Conservation (phyloP, 192 early-diverging fungal species). For the Backusella parvicylindrica region DNA sequence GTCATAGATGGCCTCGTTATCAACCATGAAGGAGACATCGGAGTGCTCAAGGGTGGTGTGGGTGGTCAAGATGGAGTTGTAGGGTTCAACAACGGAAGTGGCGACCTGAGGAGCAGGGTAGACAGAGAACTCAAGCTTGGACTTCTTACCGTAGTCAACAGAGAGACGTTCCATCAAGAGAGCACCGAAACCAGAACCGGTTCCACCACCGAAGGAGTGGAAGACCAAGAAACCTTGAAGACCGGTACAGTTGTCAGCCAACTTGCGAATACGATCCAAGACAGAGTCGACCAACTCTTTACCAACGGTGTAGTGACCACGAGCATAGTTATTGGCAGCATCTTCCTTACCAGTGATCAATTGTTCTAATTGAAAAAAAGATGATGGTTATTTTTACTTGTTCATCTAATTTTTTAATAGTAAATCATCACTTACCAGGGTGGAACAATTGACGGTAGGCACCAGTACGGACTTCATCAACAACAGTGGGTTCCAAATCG, state of each 20-base stretch:
- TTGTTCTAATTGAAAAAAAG: conserved; percentile 75
- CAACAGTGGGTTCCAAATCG: conserved; percentile 93
- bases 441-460: conserved; percentile 87
- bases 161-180: conserved; percentile 97
- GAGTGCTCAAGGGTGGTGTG: conserved; percentile 99
- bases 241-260: conserved; percentile 97
- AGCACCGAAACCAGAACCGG: conserved; percentile 98
- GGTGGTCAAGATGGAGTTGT: conserved; percentile 99
- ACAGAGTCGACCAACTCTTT: conserved; percentile 98
- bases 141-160: conserved; percentile 99
- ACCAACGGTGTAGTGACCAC: conserved; percentile 99
- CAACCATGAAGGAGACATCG: conserved; percentile 99
- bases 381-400: neutral
- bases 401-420: neutral
- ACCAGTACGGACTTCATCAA: conserved; percentile 98
- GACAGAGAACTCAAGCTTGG: conserved; percentile 99
- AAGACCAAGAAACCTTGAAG: conserved; percentile 99
- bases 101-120: conserved; percentile 98
- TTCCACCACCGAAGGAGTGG: conserved; percentile 99
- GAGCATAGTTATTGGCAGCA: conserved; percentile 99
- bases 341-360: conserved; percentile 99
- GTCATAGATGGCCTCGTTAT: conserved; percentile 99
- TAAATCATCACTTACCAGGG: conserved; percentile 25
- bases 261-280: conserved; percentile 95
- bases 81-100: conserved; percentile 96